Evolutionary conservation across 2,329 filamentous ascomycete species (phyloP).

Genomic region (Tolypocladium pustulatum): DNA sequence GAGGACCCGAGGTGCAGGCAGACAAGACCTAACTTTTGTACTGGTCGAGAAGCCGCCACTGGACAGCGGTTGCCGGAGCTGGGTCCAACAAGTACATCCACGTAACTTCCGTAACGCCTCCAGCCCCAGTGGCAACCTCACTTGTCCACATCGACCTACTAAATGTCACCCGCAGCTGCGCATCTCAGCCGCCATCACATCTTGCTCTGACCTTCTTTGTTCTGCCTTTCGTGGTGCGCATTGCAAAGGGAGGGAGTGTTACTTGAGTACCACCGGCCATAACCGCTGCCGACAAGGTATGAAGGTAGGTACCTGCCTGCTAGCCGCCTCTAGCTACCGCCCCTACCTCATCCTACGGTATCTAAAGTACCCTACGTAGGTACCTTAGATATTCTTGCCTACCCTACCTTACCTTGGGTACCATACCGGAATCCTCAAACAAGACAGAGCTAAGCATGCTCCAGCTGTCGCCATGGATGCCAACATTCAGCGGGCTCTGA

Average conservation of each 20-base stretch:
- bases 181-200: background rate
- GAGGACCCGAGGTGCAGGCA: background rate
- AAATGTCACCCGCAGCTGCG: background rate
- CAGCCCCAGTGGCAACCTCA: background rate
- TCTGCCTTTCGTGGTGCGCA: background rate
- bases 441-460: constrained; percentile 4
- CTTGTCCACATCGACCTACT: background rate
- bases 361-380: too few species aligned
- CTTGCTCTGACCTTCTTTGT: background rate
- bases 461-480: constrained; percentile 57
- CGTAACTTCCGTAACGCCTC: background rate
- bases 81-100: background rate
- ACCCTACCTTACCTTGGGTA: too few species aligned
- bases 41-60: background rate
- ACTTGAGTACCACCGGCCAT: background rate
- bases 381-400: too few species aligned
- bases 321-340: background rate
- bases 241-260: background rate
- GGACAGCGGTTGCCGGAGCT: background rate
- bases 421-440: too few species aligned
- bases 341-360: background rate
- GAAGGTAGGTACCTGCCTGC: background rate
- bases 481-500: constrained; percentile 80
- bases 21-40: background rate
- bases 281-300: background rate